A percentile compares a stretch with the other conserved stretches of the same genome.
Conservation (phyloP, 352 stramenopile species). For the Phytopythium aichiense region DNA sequence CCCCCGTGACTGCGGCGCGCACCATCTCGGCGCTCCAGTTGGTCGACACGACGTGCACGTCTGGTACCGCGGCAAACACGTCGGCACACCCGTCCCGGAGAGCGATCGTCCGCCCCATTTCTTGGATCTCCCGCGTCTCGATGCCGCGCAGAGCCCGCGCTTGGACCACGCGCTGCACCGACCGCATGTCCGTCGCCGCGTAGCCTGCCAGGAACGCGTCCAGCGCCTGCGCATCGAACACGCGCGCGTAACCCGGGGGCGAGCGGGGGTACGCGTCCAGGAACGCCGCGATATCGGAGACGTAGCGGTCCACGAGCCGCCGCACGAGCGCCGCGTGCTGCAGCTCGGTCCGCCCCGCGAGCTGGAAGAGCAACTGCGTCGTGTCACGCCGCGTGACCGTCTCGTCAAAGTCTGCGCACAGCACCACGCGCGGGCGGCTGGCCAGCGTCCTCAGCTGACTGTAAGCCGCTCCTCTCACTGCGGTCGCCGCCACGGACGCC, state of each 20-base stretch:
- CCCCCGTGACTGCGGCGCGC: constrained; percentile 15
- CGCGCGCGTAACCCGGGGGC: neutral
- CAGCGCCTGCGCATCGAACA: constrained; percentile 35
- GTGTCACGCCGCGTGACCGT: constrained; percentile 63
- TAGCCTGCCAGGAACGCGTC: constrained; percentile 39
- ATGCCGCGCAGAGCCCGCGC: constrained; percentile 34
- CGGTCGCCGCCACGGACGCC: neutral
- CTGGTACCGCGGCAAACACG: constrained; percentile 15
- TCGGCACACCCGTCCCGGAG: constrained; percentile 30
- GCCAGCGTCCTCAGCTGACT: neutral
- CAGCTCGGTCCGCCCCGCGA: constrained; percentile 10
- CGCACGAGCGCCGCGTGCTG: constrained; percentile 19
- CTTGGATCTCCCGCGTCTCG: constrained; percentile 8
- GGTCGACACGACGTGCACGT: constrained; percentile 44
- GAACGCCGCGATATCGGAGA: constrained; percentile 18
- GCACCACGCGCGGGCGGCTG: neutral
- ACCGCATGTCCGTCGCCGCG: constrained; percentile 37
- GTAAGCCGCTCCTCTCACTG: neutral
- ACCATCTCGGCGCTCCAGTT: constrained; percentile 68
- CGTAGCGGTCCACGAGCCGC: constrained; percentile 33
- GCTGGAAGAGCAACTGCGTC: constrained; percentile 47
- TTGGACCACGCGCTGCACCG: constrained; percentile 38
- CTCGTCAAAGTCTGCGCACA: constrained; percentile 73
- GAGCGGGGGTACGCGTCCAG: constrained; percentile 6
- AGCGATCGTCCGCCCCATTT: constrained; percentile 9